These are phyloP conservation scores for Rhodosporidiobolus odoratus DNA, from an alignment of 768 basidiomycete genomes.

Conservation along the genomic window DNA sequence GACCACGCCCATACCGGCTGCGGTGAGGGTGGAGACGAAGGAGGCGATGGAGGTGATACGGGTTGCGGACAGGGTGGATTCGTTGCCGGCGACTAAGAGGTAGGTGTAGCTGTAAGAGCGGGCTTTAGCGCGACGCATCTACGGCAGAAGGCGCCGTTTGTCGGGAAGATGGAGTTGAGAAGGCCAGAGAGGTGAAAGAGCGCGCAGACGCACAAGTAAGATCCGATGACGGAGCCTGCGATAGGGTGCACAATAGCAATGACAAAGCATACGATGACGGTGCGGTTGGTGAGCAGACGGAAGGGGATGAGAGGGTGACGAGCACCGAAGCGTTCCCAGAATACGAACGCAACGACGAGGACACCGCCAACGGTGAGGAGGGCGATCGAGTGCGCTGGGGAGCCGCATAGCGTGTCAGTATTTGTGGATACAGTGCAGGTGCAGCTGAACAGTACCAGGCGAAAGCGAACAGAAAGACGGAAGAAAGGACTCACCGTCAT, in stretches of 20 bases:
- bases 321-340: slow-evolving; percentile 44
- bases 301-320: slow-evolving; percentile 45
- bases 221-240: slow-evolving; percentile 37
- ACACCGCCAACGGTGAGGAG: slow-evolving; percentile 42
- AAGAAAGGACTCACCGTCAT: slow-evolving; percentile 27
- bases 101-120: slow-evolving; percentile 19
- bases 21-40: slow-evolving; percentile 22
- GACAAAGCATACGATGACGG: slow-evolving; percentile 42
- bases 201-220: slow-evolving; percentile 25
- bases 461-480: not conserved
- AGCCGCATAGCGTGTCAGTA: not conserved
- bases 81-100: slow-evolving; percentile 20
- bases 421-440: too few relatives aligned
- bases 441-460: too few relatives aligned
- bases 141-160: not conserved
- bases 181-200: not conserved
- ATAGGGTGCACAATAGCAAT: slow-evolving; percentile 45
- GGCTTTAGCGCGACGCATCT: too few relatives aligned
- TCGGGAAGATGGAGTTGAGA: not conserved
- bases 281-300: slow-evolving; percentile 42
- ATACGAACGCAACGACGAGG: slow-evolving; percentile 39
- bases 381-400: slow-evolving; percentile 43
- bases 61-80: slow-evolving; percentile 20
- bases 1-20: slow-evolving; percentile 24
- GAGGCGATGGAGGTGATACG: slow-evolving; percentile 22